phyloP scores from a whole-genome alignment of 148 eudicot species.

The Rhododendron williamsianum region DNA sequence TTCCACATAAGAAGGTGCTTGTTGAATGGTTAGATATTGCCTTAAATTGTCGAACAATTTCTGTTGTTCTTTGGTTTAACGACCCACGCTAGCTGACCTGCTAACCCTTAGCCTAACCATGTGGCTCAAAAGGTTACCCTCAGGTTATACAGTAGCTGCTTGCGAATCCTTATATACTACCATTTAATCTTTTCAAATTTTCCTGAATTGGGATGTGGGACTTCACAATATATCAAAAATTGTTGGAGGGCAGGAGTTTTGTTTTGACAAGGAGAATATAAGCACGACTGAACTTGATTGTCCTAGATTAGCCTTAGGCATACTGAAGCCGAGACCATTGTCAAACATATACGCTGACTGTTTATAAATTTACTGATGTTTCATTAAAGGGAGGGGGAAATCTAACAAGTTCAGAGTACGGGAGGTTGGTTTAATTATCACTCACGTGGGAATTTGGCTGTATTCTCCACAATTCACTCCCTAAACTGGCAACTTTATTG shows the following conservation, averaged over 20 bases:
- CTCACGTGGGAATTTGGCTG: neutral
- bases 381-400: neutral
- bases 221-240: neutral
- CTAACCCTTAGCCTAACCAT: no score
- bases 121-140: no score
- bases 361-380: neutral
- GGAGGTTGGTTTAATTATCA: neutral
- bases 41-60: neutral
- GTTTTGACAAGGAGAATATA: neutral
- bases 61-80: neutral
- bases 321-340: neutral
- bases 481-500: neutral
- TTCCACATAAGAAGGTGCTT: neutral
- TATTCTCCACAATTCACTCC: neutral
- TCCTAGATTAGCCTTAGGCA: neutral
- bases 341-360: neutral
- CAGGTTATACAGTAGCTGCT: no score
- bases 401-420: neutral
- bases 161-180: no score
- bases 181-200: no score
- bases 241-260: neutral
- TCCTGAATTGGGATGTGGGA: no score
- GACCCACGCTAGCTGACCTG: no score
- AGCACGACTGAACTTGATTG: neutral
- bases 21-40: neutral